Percentiles rank a stretch among this genome's conserved stretches.
Conservation (phyloP, 148 eudicot genomes). For the Silene uniflora region DNA sequence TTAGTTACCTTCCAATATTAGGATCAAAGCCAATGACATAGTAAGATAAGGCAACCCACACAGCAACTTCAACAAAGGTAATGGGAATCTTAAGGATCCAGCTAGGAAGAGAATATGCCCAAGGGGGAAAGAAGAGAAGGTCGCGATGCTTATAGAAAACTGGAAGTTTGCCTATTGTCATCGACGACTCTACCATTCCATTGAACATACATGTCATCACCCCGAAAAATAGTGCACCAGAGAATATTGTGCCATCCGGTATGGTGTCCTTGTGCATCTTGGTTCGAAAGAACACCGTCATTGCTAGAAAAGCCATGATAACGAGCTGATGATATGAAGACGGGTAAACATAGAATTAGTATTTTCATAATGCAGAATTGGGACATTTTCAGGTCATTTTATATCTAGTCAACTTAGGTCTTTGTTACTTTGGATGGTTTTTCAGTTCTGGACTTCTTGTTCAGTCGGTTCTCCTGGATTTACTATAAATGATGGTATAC, state of each 20-base stretch:
- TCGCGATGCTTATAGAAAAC: constrained; percentile 74
- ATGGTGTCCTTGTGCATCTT: constrained; percentile 35
- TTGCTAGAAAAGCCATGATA: constrained; percentile 39
- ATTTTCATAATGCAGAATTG: neutral
- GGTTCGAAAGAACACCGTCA: constrained; percentile 71
- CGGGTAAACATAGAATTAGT: neutral
- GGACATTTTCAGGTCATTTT: too few relatives aligned
- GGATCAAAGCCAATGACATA: constrained; percentile 79
- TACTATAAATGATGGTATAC: constrained; percentile 4
- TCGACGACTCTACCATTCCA: constrained; percentile 57
- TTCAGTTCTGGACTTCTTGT: too few relatives aligned
- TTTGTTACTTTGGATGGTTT: too few relatives aligned
- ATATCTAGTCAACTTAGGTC: too few relatives aligned
- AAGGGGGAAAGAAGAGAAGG: constrained; percentile 63
- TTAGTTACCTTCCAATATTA: constrained; percentile 49
- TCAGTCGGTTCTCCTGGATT: neutral
- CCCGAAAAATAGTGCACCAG: constrained; percentile 59
- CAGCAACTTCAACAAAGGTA: constrained; percentile 44
- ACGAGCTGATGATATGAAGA: constrained; percentile 42
- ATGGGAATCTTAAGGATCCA: constrained; percentile 69
- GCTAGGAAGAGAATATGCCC: constrained; percentile 70
- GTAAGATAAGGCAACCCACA: constrained; percentile 49
- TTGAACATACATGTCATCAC: constrained; percentile 41
- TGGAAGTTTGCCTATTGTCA: constrained; percentile 69
- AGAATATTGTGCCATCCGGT: constrained; percentile 42